Conservation (phyloP, 352 stramenopile species). For the Phytophthora cryptogea region DNA sequence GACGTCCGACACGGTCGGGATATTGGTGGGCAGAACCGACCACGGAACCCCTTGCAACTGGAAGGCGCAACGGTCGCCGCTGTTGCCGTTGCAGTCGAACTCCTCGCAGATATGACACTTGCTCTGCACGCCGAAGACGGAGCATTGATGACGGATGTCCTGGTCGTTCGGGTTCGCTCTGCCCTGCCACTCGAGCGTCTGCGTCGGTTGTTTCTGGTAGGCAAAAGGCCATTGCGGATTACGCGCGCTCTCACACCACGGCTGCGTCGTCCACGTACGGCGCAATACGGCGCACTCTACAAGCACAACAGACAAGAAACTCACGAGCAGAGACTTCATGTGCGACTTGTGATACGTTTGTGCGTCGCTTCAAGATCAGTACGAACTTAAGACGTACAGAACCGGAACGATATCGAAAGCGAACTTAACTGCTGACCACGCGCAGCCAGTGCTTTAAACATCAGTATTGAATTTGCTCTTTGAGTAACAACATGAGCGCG, state of each 20-base stretch:
- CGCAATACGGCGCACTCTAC: constrained; percentile 64
- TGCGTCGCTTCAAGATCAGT: constrained; percentile 28
- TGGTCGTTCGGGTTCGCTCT: constrained; percentile 88
- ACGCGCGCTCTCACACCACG: constrained; percentile 87
- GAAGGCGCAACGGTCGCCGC: constrained; percentile 70
- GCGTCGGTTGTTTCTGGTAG: constrained; percentile 84
- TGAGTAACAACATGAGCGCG: constrained; percentile 30
- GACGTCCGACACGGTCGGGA: constrained; percentile 92
- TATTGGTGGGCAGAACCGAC: constrained; percentile 78
- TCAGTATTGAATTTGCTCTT: constrained; percentile 5
- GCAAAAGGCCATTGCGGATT: constrained; percentile 93
- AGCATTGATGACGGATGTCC: constrained; percentile 93
- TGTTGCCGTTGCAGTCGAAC: constrained; percentile 71
- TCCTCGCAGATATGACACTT: constrained; percentile 95
- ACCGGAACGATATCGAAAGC: too few species aligned
- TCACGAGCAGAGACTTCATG: background rate
- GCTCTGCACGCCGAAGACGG: constrained; percentile 84
- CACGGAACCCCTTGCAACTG: constrained; percentile 93
- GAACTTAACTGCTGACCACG: background rate
- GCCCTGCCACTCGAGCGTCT: constrained; percentile 89
- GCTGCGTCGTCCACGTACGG: constrained; percentile 85
- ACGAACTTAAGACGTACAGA: too few species aligned
- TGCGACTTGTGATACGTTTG: constrained; percentile 13
- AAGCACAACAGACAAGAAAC: background rate
- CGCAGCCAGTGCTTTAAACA: constrained; percentile 18